phyloP scores from a whole-genome alignment of 1,139 yeast species.

The Blastobotrys malaysiensis region DNA sequence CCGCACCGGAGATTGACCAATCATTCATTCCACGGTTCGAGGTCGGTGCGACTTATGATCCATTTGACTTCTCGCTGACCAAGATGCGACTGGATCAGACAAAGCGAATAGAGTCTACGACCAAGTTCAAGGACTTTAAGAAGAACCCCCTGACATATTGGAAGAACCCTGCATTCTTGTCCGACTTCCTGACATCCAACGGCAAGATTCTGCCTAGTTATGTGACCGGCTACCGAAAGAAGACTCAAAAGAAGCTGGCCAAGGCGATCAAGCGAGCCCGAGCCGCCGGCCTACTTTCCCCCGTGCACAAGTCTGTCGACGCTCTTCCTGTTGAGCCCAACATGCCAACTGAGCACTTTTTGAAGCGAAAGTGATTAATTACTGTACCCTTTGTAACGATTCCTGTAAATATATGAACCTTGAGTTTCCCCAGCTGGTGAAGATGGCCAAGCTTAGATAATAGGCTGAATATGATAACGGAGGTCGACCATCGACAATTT shows the following conservation, averaged over 20 bases:
- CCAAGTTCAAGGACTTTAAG: constrained; percentile 22
- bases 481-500: too few species aligned
- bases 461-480: too few species aligned
- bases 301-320: constrained; percentile 43
- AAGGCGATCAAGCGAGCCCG: constrained; percentile 65
- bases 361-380: not conserved
- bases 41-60: constrained; percentile 27
- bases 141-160: constrained; percentile 31
- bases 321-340: constrained; percentile 2
- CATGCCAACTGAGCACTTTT: not conserved
- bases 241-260: constrained; percentile 56
- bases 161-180: constrained; percentile 47
- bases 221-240: constrained; percentile 50
- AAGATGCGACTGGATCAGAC: constrained; percentile 27
- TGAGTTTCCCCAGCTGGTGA: too few species aligned
- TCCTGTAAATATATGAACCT: not conserved
- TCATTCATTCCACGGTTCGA: constrained; percentile 23
- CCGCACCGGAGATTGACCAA: constrained; percentile 19
- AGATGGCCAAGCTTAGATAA: too few species aligned
- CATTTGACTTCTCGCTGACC: constrained; percentile 29
- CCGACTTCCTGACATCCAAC: constrained; percentile 50
- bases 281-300: constrained; percentile 60
- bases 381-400: not conserved
- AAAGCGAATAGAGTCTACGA: constrained; percentile 11
- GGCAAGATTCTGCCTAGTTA: constrained; percentile 63